phyloP scores from a whole-genome alignment of 169 alveolate genomes.

The Plasmodium blacklocki region DNA sequence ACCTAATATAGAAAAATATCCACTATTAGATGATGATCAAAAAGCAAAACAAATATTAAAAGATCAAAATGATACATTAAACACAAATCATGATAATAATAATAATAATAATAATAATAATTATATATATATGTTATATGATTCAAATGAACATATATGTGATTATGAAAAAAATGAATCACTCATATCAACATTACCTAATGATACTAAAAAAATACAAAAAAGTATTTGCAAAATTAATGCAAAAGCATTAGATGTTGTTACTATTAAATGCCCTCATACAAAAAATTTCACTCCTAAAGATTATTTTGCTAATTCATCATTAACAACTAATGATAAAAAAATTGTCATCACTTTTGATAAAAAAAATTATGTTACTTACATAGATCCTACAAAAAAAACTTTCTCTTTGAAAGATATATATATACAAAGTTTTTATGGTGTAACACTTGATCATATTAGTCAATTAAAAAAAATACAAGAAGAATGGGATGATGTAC shows the following conservation, averaged over 20 bases:
- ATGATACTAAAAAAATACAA: constrained; percentile 16
- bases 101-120: background rate
- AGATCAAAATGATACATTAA: background rate
- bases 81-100: background rate
- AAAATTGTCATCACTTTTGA: constrained; percentile 15
- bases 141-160: constrained; percentile 21
- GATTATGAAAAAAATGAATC: constrained; percentile 22
- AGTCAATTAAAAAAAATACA: constrained; percentile 8
- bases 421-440: constrained; percentile 11
- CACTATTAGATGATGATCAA: background rate
- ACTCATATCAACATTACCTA: background rate
- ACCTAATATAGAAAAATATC: background rate
- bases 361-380: constrained; percentile 18
- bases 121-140: background rate
- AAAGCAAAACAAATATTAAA: background rate
- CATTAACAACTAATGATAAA: background rate
- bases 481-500: constrained; percentile 24
- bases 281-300: background rate
- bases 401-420: constrained; percentile 49
- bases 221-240: constrained; percentile 31
- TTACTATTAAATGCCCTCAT: constrained; percentile 49
- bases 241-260: constrained; percentile 41
- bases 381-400: constrained; percentile 15
- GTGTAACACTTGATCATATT: constrained; percentile 19
- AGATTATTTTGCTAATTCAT: background rate